These are phyloP conservation scores for Ottelia alismoides DNA, from an alignment of 106 monocot species.

Conservation along the genomic window DNA sequence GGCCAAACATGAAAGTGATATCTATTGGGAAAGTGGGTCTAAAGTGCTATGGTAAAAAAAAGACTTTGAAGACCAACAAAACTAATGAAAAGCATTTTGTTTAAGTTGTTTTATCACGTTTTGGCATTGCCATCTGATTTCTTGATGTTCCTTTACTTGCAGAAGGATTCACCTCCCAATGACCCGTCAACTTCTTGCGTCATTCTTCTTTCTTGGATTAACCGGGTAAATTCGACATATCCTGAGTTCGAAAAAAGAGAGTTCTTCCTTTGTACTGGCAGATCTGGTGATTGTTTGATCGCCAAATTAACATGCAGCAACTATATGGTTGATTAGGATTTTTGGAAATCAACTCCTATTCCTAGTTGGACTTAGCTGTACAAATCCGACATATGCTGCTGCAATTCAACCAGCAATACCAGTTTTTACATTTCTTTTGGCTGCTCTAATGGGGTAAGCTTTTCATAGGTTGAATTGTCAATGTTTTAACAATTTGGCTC, in stretches of 20 bases:
- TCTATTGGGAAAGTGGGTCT: too few relatives aligned
- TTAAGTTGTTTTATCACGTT: too few relatives aligned
- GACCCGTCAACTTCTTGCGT: conserved; percentile 39
- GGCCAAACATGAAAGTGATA: too few relatives aligned
- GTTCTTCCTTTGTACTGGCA: background rate
- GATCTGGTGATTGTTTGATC: background rate
- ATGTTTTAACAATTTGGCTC: too few relatives aligned
- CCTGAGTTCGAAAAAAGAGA: background rate
- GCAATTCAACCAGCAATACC: conserved; percentile 82
- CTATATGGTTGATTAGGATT: conserved; percentile 30
- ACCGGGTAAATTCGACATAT: conserved; percentile 43
- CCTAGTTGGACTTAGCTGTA: conserved; percentile 78
- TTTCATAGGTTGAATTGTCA: too few relatives aligned
- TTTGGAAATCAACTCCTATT: conserved; percentile 87
- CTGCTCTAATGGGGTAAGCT: conserved; percentile 54
- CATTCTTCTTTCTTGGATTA: conserved; percentile 81
- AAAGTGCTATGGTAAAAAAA: too few relatives aligned
- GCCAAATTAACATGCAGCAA: background rate
- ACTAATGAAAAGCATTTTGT: too few relatives aligned
- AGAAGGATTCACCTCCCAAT: conserved; percentile 47
- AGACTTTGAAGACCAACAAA: too few relatives aligned
- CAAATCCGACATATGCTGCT: conserved; percentile 83
- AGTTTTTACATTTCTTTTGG: conserved; percentile 79
- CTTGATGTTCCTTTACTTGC: conserved; percentile 5
- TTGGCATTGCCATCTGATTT: too few relatives aligned